A percentile compares a stretch with the other conserved stretches of the same genome.
Evolutionary conservation across 2,329 filamentous ascomycete genomes (phyloP).

Genomic region (Claviceps lovelessii): DNA sequence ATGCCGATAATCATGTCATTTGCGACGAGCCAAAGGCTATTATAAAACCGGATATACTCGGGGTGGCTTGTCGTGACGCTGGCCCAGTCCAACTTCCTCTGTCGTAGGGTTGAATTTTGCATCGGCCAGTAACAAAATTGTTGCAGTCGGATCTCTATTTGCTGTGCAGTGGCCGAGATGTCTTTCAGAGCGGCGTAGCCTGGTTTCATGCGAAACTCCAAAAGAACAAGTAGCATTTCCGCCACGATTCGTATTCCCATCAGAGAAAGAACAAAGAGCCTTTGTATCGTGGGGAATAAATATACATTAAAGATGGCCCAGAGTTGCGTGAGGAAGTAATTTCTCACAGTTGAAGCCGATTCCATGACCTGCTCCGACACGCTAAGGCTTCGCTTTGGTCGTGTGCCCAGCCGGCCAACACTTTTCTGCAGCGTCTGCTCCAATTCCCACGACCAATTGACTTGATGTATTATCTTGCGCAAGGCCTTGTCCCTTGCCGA

Average conservation of each 20-base stretch:
- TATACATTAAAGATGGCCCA: conserved; percentile 61
- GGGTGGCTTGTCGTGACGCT: conserved; percentile 91
- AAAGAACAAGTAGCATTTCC: conserved; percentile 60
- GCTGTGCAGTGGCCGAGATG: conserved; percentile 89
- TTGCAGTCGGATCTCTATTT: conserved; percentile 90
- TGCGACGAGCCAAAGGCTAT: conserved; percentile 93
- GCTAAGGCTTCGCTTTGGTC: conserved; percentile 72
- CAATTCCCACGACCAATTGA: conserved; percentile 91
- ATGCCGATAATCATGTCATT: conserved; percentile 99
- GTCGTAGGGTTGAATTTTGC: conserved; percentile 83
- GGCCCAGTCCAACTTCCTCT: conserved; percentile 82
- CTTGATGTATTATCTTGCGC: conserved; percentile 71
- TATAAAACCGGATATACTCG: conserved; percentile 98
- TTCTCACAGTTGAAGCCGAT: conserved; percentile 75
- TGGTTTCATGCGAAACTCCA: conserved; percentile 74
- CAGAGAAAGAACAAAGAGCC: conserved; percentile 61
- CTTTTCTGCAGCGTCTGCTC: conserved; percentile 79
- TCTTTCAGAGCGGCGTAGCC: conserved; percentile 81
- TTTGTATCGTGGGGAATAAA: conserved; percentile 61
- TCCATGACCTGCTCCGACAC: conserved; percentile 91
- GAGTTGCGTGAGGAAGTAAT: conserved; percentile 53
- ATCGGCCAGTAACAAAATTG: conserved; percentile 99
- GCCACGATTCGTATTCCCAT: conserved; percentile 68
- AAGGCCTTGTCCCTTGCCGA: conserved; percentile 75
- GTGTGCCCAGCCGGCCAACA: conserved; percentile 65